Evolutionary conservation across 345 rosid species (phyloP).

Genomic region (Litchi chinensis): DNA sequence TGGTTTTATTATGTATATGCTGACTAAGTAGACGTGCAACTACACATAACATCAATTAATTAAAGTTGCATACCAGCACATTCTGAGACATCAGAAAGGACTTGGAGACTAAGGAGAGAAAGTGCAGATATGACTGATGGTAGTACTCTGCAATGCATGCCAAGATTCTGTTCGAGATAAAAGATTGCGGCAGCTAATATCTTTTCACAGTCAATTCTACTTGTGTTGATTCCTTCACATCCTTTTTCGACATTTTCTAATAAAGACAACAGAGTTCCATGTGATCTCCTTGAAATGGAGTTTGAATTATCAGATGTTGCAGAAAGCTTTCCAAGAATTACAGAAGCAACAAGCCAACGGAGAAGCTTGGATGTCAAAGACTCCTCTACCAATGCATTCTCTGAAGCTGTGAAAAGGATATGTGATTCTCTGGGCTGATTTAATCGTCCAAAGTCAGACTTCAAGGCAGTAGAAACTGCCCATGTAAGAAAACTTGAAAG

Average conservation of each 20-base stretch:
- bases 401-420: conserved; percentile 24
- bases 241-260: conserved; percentile 40
- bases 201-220: conserved; percentile 34
- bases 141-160: conserved; percentile 42
- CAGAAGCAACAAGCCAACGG: conserved; percentile 86
- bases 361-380: conserved; percentile 63
- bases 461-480: conserved; percentile 69
- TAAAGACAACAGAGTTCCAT: conserved; percentile 45
- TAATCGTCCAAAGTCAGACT: conserved; percentile 40
- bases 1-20: background rate
- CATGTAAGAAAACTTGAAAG: conserved; percentile 69
- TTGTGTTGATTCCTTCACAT: conserved; percentile 30
- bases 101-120: conserved; percentile 38
- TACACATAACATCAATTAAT: background rate
- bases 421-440: conserved; percentile 27
- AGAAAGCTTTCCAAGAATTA: conserved; percentile 65
- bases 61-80: conserved; percentile 45
- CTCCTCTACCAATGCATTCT: conserved; percentile 53
- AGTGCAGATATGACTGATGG: conserved; percentile 75
- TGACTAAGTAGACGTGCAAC: background rate
- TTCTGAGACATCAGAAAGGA: conserved; percentile 37
- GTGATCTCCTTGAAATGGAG: conserved; percentile 32
- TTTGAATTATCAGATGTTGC: conserved; percentile 26
- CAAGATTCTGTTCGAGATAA: conserved; percentile 64
- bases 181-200: conserved; percentile 52